Base-by-base conservation (phyloP, 331 rosid species). In the Saraca asoca region DNA sequence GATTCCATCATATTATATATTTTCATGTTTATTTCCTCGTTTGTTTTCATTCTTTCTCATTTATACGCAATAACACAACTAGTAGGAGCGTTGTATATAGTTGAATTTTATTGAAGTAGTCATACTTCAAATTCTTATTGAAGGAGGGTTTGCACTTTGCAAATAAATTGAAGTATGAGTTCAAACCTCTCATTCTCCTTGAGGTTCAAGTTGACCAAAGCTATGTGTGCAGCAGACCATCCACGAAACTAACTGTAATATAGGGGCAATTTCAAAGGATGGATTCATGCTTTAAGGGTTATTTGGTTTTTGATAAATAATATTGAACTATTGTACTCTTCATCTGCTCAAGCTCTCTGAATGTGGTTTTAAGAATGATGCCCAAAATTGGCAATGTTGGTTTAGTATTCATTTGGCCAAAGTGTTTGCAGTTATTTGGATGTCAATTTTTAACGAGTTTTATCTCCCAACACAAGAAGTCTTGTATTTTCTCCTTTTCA, bases 391-490 rank as follows among this genome's bases (percentile, higher is more conserved):
- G 14, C 19, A n/a, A 35, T 45, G 20, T 59, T 60, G 24, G 12
- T 54, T 39, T 8, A 37, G 7, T 50, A 24, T 1, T 24, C 53
- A 38, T 49, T 50, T 59, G 38, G 51, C 37, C 6, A 43, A 3
- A 16, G 51, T 11, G 0, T 55, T 55, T 49, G 68, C 44, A 20
- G n/a, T 62, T 19, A 42, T 15, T 16, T 41, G 37, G 18, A 39
- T 17, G 18, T 35, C 18, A 50, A 18, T 66, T 55, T 43, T 10
- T 24, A 18, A 33, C 29, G 53, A 20, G 52, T 35, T 55, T 55
- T 38, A 38, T 19, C 12, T 59, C 37, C 50, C 2, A 38, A 69
- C 71, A 55, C 46, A 49, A 35, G 63, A 43, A 33, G 33, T 18
- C 12, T 58, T 46, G 5, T 50, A 20, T 39, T 49, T 9, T 9